Conservation (phyloP, 169 alveolate species). For the Plasmodium berghei region DNA sequence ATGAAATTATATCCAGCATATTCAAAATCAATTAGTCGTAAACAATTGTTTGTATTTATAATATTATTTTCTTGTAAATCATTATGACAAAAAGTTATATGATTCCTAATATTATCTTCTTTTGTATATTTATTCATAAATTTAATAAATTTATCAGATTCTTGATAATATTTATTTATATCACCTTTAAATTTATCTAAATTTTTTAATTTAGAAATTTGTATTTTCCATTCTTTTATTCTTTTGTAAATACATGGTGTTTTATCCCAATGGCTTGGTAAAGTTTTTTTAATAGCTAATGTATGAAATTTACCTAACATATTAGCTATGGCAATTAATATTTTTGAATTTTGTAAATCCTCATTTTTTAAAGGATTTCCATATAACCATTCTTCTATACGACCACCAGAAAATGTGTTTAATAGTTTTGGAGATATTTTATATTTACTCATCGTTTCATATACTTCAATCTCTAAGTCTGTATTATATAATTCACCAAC, state of each 20-base stretch:
- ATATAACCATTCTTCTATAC: slow-evolving; percentile 87
- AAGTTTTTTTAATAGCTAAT: slow-evolving; percentile 21
- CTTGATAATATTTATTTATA: slow-evolving; percentile 51
- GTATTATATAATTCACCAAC: slow-evolving; percentile 82
- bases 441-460: slow-evolving; percentile 79
- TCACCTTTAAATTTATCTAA: slow-evolving; percentile 38
- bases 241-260: slow-evolving; percentile 74
- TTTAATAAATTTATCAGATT: slow-evolving; percentile 52
- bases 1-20: slow-evolving; percentile 84
- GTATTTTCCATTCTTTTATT: slow-evolving; percentile 75
- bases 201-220: slow-evolving; percentile 43
- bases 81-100: slow-evolving; percentile 85
- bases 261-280: slow-evolving; percentile 79
- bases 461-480: slow-evolving; percentile 82
- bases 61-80: slow-evolving; percentile 87
- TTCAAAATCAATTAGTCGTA: slow-evolving; percentile 85
- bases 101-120: slow-evolving; percentile 77
- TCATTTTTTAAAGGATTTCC: slow-evolving; percentile 81
- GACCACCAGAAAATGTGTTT: slow-evolving; percentile 82
- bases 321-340: slow-evolving; percentile 82
- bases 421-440: slow-evolving; percentile 83
- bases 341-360: slow-evolving; percentile 78
- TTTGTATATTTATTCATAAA: slow-evolving; percentile 60
- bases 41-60: slow-evolving; percentile 77
- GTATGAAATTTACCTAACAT: slow-evolving; percentile 76